Evolutionary conservation across 108 stramenopile species (phyloP).

Genomic region (Cyclostephanos tholiformis): DNA sequence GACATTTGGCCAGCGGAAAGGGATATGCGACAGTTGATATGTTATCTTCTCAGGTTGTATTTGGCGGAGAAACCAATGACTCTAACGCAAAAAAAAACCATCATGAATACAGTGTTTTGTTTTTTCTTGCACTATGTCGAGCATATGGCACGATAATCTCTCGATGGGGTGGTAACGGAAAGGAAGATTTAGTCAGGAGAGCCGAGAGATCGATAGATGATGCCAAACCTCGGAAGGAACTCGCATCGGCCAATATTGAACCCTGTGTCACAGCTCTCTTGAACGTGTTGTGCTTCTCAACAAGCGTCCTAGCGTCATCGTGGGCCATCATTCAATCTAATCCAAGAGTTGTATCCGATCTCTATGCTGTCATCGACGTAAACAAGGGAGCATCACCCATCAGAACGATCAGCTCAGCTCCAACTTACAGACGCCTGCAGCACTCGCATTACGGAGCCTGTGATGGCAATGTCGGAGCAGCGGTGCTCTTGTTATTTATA

Average conservation of each 20-base stretch:
- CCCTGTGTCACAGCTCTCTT: slow-evolving; percentile 64
- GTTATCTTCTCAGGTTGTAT: slow-evolving; percentile 22
- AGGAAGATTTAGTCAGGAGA: slow-evolving; percentile 59
- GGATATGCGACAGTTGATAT: slow-evolving; percentile 32
- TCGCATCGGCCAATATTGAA: slow-evolving; percentile 60
- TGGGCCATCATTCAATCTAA: slow-evolving; percentile 80
- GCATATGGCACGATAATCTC: slow-evolving; percentile 76
- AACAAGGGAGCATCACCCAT: slow-evolving; percentile 48
- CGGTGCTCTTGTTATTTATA: slow-evolving; percentile 70
- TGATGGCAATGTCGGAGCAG: slow-evolving; percentile 58
- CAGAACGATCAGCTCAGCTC: slow-evolving; percentile 19
- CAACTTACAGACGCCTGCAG: slow-evolving; percentile 17
- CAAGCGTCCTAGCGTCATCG: slow-evolving; percentile 51
- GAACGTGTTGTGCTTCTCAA: slow-evolving; percentile 81
- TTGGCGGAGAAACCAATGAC: slow-evolving; percentile 5
- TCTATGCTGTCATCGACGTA: slow-evolving; percentile 58
- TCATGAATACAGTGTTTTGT: slow-evolving; percentile 45
- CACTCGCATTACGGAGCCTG: slow-evolving; percentile 24
- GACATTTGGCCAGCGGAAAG: slow-evolving; percentile 61
- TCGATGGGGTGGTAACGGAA: slow-evolving; percentile 84
- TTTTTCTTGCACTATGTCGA: slow-evolving; percentile 44
- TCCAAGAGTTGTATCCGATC: slow-evolving; percentile 43
- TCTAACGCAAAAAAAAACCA: slow-evolving; percentile 20
- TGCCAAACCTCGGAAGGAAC: slow-evolving; percentile 31
- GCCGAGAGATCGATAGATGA: slow-evolving; percentile 17